These are phyloP conservation scores for Claviceps monticola DNA, from an alignment of 2,329 filamentous ascomycete species.

Conservation along the genomic window DNA sequence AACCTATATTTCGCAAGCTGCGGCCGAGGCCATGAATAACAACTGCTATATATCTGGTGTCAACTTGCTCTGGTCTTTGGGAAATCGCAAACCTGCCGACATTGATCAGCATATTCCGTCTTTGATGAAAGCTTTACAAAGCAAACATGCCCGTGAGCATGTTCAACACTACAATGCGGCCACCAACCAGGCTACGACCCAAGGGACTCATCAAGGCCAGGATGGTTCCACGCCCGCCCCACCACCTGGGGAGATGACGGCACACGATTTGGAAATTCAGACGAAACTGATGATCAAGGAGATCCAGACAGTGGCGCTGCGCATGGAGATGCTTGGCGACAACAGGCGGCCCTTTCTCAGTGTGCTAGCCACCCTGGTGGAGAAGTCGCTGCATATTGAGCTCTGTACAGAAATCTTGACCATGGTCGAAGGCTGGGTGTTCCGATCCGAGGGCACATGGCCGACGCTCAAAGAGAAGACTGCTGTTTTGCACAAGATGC, in stretches of 20 bases:
- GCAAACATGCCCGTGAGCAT: slow-evolving; percentile 86
- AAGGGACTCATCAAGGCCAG: slow-evolving; percentile 27
- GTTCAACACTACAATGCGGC: slow-evolving; percentile 58
- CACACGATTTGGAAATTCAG: slow-evolving; percentile 76
- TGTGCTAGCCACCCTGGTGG: slow-evolving; percentile 84
- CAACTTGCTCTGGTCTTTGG: slow-evolving; percentile 86
- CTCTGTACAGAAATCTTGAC: slow-evolving; percentile 86
- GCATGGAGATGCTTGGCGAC: slow-evolving; percentile 87
- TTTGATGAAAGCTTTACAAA: slow-evolving; percentile 86
- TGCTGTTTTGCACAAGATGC: slow-evolving; percentile 97
- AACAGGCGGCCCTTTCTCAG: slow-evolving; percentile 87
- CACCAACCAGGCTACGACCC: slow-evolving; percentile 33
- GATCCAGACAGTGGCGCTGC: slow-evolving; percentile 78
- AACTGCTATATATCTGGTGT: slow-evolving; percentile 76
- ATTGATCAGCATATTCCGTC: slow-evolving; percentile 80
- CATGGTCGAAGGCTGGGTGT: slow-evolving; percentile 94
- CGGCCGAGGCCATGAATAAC: slow-evolving; percentile 73
- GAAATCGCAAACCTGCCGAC: slow-evolving; percentile 68
- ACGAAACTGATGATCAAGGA: slow-evolving; percentile 87
- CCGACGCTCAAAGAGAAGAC: slow-evolving; percentile 98
- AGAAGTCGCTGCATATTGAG: slow-evolving; percentile 77
- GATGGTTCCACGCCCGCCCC: slow-evolving; percentile 40
- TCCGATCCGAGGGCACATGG: slow-evolving; percentile 87
- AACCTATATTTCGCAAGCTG: slow-evolving; percentile 68
- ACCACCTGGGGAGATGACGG: slow-evolving; percentile 43